Evolutionary conservation across 2,329 filamentous ascomycete species (phyloP).

Genomic region (Aspergillus melleus): DNA sequence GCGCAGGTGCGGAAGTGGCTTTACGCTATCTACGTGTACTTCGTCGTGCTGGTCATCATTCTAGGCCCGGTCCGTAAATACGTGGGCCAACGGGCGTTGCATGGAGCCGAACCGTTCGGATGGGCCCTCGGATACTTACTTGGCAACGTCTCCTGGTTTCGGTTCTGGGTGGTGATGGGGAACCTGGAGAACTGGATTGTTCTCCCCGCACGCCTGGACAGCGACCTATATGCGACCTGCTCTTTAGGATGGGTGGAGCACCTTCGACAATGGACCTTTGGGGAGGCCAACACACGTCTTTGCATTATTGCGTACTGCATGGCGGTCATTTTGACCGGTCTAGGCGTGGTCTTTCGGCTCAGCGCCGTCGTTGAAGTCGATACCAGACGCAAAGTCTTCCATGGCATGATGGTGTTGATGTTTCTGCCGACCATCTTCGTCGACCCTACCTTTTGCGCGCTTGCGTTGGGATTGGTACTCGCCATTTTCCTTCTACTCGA

Average conservation of each 20-base stretch:
- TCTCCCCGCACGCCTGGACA: conserved; percentile 55
- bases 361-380: conserved; percentile 84
- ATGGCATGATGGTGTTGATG: conserved; percentile 98
- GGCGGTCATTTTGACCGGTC: conserved; percentile 66
- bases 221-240: conserved; percentile 43
- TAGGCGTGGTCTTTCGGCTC: conserved; percentile 72
- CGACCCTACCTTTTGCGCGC: conserved; percentile 78
- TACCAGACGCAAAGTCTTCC: conserved; percentile 93
- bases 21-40: conserved; percentile 79
- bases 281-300: conserved; percentile 79
- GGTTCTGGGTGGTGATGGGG: conserved; percentile 67
- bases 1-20: conserved; percentile 76
- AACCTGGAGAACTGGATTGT: conserved; percentile 74
- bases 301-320: conserved; percentile 73
- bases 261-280: conserved; percentile 64
- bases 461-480: conserved; percentile 78
- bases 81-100: conserved; percentile 66
- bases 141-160: conserved; percentile 71
- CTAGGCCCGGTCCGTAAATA: conserved; percentile 70
- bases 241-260: conserved; percentile 63
- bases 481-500: conserved; percentile 86
- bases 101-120: conserved; percentile 76
- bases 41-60: conserved; percentile 64
- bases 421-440: conserved; percentile 82
- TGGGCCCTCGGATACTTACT: conserved; percentile 92